Evolutionary conservation across 805 yeast genomes (phyloP).

Genomic region (Suhomyces xylopsoci): DNA sequence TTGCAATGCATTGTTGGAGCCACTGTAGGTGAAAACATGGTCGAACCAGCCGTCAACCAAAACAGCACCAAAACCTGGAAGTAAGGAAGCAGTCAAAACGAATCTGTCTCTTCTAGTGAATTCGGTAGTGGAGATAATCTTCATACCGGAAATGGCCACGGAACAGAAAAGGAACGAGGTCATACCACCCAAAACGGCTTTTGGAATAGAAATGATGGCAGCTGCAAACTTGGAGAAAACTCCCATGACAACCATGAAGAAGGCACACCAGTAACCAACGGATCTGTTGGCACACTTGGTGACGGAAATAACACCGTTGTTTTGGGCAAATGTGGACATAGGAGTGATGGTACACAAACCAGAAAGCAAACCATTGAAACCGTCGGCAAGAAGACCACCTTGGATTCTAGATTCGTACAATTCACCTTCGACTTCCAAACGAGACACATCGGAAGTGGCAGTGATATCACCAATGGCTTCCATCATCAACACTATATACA

Average conservation of each 20-base stretch:
- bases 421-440: constrained; percentile 80
- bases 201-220: constrained; percentile 77
- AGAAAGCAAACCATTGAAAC: constrained; percentile 72
- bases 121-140: constrained; percentile 57
- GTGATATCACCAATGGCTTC: constrained; percentile 95
- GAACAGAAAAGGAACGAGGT: constrained; percentile 71
- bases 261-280: constrained; percentile 77
- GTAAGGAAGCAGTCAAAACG: constrained; percentile 60
- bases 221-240: constrained; percentile 53
- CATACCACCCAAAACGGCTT: constrained; percentile 80
- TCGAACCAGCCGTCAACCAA: constrained; percentile 65
- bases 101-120: constrained; percentile 75
- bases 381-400: constrained; percentile 91
- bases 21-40: constrained; percentile 61
- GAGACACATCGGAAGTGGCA: constrained; percentile 88
- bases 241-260: constrained; percentile 83
- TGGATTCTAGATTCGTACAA: constrained; percentile 81
- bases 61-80: constrained; percentile 67
- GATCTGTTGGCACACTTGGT: constrained; percentile 87
- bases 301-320: constrained; percentile 89
- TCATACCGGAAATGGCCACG: constrained; percentile 72
- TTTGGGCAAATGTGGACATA: constrained; percentile 89
- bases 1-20: constrained; percentile 50
- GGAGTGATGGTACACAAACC: constrained; percentile 86
- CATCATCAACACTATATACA: constrained; percentile 79